Evolutionary conservation across 192 early-diverging fungal species (phyloP), one percentile per base, ranked within the genome.

Genomic region (Lunasporangiospora selenospora): DNA sequence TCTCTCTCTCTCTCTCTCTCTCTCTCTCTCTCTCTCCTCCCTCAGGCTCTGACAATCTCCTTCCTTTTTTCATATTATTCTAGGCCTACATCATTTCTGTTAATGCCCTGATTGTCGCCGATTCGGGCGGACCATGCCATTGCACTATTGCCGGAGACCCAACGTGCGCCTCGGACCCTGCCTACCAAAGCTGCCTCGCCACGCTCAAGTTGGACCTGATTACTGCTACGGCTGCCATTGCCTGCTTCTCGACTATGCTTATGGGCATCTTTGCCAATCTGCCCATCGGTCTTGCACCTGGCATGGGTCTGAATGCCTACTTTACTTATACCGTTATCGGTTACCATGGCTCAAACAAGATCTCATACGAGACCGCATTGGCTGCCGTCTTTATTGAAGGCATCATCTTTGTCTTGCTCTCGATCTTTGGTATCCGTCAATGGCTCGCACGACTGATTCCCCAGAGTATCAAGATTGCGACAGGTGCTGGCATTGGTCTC

Each of bases 261-360:
- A 86, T 90, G 81, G 87, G 87, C 30, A 36, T 81, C 13, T 67
- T 88, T 27, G 88, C 92, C 15, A 93, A 93, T 57, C 71, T 92
- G 59, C 92, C 92, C 0, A 76, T 93, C 56, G 88, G 87, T n/a
- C 59, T 93, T 54, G 91, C 91, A 0, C 91, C 92, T 6, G 91
- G 91, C 55, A 86, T 93, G 87, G 92, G 92, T 18, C 67, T 92
- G 15, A 92, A 88, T 44, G 90, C 90, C 19, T 93, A 92, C 49
- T 92, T 93, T 67, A 84, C 91, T 7, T 93, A 91, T 53, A 91
- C 87, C 0, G 89, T 93, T 11, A 89, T 93, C 23, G 91, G 90
- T 7, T 90, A 80, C 70, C 89, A 88, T 50, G 90, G 91, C 4
- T 79, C 81, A 15, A 87, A 86, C 36, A 91, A 89, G 44, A 83